phyloP scores from a whole-genome alignment of 306 rosid species.

The Gastrolobium villosum region DNA sequence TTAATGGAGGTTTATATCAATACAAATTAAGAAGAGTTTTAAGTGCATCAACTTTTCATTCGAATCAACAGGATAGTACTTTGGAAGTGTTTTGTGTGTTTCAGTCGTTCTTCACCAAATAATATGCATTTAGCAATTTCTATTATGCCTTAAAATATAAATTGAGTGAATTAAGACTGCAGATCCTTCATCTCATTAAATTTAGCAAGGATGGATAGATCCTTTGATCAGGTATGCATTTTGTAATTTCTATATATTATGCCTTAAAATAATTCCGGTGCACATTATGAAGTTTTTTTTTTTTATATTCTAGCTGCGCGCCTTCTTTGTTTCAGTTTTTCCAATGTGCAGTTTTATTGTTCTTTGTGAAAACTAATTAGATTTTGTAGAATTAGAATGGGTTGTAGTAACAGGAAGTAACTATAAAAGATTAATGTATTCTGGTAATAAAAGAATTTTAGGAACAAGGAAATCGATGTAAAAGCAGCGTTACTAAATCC shows the following conservation, averaged over 20 bases:
- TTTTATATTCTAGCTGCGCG: not conserved
- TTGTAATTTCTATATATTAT: slow-evolving; percentile 28
- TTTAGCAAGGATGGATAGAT: slow-evolving; percentile 65
- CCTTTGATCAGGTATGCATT: slow-evolving; percentile 79
- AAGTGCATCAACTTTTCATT: too few species aligned
- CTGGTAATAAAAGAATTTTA: too few species aligned
- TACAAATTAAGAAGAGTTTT: too few species aligned
- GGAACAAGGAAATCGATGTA: too few species aligned
- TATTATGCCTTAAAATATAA: too few species aligned
- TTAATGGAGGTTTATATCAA: too few species aligned
- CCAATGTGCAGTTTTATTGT: slow-evolving; percentile 41
- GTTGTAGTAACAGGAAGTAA: too few species aligned
- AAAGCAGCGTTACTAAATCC: too few species aligned
- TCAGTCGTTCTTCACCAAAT: slow-evolving; percentile 83
- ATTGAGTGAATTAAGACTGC: slow-evolving; percentile 58
- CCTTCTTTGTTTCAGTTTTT: slow-evolving; percentile 38
- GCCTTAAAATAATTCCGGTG: slow-evolving; percentile 25
- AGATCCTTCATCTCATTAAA: slow-evolving; percentile 80
- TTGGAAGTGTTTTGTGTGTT: slow-evolving; percentile 65
- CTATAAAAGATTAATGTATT: too few species aligned
- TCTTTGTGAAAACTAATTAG: not conserved
- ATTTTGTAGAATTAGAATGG: too few species aligned
- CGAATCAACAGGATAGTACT: slow-evolving; percentile 56
- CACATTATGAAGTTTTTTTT: slow-evolving; percentile 14
- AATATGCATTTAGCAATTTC: too few species aligned